Evolutionary conservation across 164 flowering plant genomes (phyloP).

Genomic region (Litsea cubeba): DNA sequence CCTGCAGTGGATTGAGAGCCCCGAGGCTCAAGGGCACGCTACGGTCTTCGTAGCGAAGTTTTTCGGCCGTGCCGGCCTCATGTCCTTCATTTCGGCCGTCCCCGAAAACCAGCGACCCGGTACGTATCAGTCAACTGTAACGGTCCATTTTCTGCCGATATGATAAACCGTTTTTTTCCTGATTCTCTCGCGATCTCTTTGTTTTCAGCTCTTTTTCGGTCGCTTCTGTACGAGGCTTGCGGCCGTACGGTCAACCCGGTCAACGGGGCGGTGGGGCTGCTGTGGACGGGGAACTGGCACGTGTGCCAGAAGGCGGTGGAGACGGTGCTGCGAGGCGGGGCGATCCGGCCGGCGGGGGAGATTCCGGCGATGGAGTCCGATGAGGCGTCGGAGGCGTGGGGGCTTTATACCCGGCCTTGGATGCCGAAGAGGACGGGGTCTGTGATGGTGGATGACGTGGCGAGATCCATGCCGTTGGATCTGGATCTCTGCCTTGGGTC

Average conservation of each 20-base stretch:
- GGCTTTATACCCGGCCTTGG: neutral
- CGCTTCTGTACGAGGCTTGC: conserved; percentile 65
- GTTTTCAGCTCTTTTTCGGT: conserved; percentile 60
- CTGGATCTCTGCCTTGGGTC: conserved; percentile 59
- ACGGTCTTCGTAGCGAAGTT: conserved; percentile 69
- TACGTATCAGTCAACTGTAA: conserved; percentile 38
- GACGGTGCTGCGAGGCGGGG: conserved; percentile 63
- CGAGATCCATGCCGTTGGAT: conserved; percentile 26
- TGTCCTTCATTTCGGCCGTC: conserved; percentile 61
- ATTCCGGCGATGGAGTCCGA: conserved; percentile 26
- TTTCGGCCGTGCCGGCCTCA: conserved; percentile 67
- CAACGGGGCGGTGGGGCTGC: conserved; percentile 73
- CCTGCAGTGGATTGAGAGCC: conserved; percentile 48
- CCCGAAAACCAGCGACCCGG: conserved; percentile 50
- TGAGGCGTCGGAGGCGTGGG: conserved; percentile 32
- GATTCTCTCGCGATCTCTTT: neutral
- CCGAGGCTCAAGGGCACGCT: conserved; percentile 60
- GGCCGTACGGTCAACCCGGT: conserved; percentile 89
- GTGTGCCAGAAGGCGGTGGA: conserved; percentile 77
- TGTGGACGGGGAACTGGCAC: conserved; percentile 81
- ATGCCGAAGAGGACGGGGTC: conserved; percentile 3
- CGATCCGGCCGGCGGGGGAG: conserved; percentile 44
- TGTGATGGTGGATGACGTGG: conserved; percentile 9
- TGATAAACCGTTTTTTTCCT: no score
- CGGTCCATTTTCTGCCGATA: no score